Conservation (phyloP, 2,329 filamentous ascomycete species). For the Colletotrichum navitas region DNA sequence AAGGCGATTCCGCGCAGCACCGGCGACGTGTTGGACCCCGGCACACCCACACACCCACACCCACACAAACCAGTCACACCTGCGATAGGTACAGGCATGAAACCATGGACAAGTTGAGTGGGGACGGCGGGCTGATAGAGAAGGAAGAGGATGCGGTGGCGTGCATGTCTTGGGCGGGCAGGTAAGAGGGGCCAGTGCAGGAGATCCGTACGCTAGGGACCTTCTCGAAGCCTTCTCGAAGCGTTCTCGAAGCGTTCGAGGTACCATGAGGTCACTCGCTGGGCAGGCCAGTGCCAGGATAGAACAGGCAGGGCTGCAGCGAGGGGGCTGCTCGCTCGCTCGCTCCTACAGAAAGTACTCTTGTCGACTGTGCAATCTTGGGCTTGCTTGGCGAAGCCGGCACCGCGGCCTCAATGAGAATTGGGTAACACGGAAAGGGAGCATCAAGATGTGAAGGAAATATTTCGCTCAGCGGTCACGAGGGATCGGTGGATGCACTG, state of each 20-base stretch:
- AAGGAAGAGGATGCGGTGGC: background rate
- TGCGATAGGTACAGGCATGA: constrained; percentile 7
- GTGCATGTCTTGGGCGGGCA: constrained; percentile 20
- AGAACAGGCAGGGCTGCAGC: background rate
- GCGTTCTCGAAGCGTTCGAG: background rate
- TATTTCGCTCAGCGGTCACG: constrained; percentile 17
- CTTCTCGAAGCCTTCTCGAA: constrained; percentile 33
- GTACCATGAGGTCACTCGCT: background rate
- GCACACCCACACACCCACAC: background rate
- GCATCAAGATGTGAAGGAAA: background rate
- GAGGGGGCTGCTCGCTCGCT: background rate
- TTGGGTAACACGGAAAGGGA: background rate
- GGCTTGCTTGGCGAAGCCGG: background rate
- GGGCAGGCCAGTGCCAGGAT: background rate
- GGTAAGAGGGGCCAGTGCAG: background rate
- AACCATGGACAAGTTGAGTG: background rate
- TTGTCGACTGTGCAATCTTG: background rate
- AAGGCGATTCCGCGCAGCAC: constrained; percentile 4
- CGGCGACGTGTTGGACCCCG: background rate
- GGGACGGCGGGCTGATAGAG: background rate
- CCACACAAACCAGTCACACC: background rate
- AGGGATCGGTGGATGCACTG: background rate
- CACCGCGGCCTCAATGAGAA: constrained; percentile 2
- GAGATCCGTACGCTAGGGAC: constrained; percentile 27
- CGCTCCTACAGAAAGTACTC: background rate